A percentile compares a stretch with the other conserved stretches of the same genome.
Conservation (phyloP, 2,329 filamentous ascomycete genomes). For the Trichoderma gracile region DNA sequence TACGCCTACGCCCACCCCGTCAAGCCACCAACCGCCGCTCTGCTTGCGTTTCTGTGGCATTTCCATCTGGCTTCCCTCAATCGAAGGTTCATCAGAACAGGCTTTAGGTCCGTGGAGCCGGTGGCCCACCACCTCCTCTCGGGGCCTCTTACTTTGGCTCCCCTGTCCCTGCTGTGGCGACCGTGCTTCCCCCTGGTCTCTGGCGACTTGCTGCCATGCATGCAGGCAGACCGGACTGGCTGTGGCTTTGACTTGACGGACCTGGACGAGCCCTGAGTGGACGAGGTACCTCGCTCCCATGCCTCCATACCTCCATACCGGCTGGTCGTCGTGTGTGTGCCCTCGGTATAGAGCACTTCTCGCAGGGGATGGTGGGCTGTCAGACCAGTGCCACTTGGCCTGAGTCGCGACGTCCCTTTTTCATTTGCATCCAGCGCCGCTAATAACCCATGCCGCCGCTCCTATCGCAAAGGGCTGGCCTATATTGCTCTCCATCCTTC, state of each 20-base stretch:
- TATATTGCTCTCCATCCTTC: slow-evolving; percentile 25
- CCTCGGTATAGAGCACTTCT: not conserved
- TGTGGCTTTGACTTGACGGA: not conserved
- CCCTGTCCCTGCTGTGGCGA: slow-evolving; percentile 25
- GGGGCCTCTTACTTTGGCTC: slow-evolving; percentile 1
- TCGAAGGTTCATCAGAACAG: slow-evolving; percentile 28
- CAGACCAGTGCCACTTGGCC: slow-evolving; percentile 28
- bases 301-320: no score
- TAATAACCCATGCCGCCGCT: slow-evolving; percentile 24
- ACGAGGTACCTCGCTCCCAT: not conserved
- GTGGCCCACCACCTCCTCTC: slow-evolving; percentile 18
- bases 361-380: slow-evolving; percentile 24
- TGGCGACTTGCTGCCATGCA: slow-evolving; percentile 22
- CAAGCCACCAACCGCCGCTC: slow-evolving; percentile 24
- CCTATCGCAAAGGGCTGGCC: slow-evolving; percentile 22
- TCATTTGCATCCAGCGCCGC: slow-evolving; percentile 23
- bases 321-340: not conserved
- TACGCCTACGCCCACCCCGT: slow-evolving; percentile 12
- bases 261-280: slow-evolving; percentile 9
- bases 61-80: slow-evolving; percentile 36
- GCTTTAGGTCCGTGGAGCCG: slow-evolving; percentile 24
- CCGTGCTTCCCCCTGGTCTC: slow-evolving; percentile 14
- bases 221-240: slow-evolving; percentile 3
- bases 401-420: slow-evolving; percentile 23
- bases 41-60: slow-evolving; percentile 35